Evolutionary conservation across 495 filamentous ascomycete species (phyloP), one percentile per base, ranked within the genome.

Genomic region (Podospora fimiseda): DNA sequence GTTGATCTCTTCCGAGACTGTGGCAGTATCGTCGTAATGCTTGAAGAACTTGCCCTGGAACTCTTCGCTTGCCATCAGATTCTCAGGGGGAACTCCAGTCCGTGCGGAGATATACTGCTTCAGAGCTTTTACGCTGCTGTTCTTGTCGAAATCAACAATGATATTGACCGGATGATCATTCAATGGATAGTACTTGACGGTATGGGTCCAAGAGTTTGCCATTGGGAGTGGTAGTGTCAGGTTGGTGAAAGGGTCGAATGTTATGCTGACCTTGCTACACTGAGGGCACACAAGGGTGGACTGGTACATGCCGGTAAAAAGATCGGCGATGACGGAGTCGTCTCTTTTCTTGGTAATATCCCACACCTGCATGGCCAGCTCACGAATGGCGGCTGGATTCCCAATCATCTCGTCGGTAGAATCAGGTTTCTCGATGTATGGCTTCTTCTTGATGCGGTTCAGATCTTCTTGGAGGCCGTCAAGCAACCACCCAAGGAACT

Each of bases 301-400:
- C 73, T 96, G 96, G 77, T 97, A 98, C 76, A 96, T 89, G 47
- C 93, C 93, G 42, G 88, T 90, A 65, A 98, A 97, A 3, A 98
- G 76, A 62, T 98, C 93, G 27, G 87, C 90, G 56, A 95, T 87
- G 37, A 96, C 84, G 2, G 94, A 97, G 63, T 96, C 90, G 58
- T 97, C 96, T 38, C 93, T 84, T 53, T 86, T 83, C 64, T 88
- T 90, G 65, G 95, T 95, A 47, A 95, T 95, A 37, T 88, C 80
- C 83, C 93, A 93, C 50, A 87, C 91, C 57, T 85, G 82, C 22
- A 87, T 80, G 1, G 90, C 93, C 71, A 98, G 90, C 51, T 87
- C 79, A 30, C 80, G 75, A 59, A 98, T 85, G 0, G 84, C 83
- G 30, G 80, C 76, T 1, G 81, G 85, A 59, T 97, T 80, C 57